phyloP scores from a whole-genome alignment of 1,139 yeast genomes.

The Nakaseomyces glabratus region DNA sequence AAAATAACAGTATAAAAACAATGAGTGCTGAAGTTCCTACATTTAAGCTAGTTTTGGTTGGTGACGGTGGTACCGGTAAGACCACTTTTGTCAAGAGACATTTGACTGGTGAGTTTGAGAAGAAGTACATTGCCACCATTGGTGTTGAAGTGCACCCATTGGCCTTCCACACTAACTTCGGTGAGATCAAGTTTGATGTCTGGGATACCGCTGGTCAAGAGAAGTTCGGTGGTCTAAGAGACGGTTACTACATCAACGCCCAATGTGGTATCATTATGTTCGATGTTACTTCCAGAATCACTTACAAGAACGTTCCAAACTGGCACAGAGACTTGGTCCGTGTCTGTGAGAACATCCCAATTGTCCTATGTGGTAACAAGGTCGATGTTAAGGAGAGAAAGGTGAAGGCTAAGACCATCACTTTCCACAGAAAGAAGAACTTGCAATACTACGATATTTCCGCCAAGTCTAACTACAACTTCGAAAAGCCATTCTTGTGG shows the following conservation, averaged over 20 bases:
- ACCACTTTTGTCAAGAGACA: slow-evolving; percentile 99
- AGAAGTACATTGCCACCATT: slow-evolving; percentile 96
- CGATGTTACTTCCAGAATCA: slow-evolving; percentile 98
- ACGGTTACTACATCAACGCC: slow-evolving; percentile 98
- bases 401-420: slow-evolving; percentile 99
- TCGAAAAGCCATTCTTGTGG: slow-evolving; percentile 99
- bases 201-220: slow-evolving; percentile 99
- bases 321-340: slow-evolving; percentile 99
- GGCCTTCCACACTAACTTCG: slow-evolving; percentile 96
- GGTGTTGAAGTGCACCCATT: slow-evolving; percentile 99
- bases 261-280: slow-evolving; percentile 99
- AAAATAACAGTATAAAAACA: not conserved
- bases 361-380: slow-evolving; percentile 98
- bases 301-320: slow-evolving; percentile 99
- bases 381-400: slow-evolving; percentile 99
- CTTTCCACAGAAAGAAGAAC: slow-evolving; percentile 99
- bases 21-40: slow-evolving; percentile 67
- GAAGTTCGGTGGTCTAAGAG: slow-evolving; percentile 99
- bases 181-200: slow-evolving; percentile 97
- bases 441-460: slow-evolving; percentile 99
- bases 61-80: slow-evolving; percentile 99
- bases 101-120: slow-evolving; percentile 98
- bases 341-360: slow-evolving; percentile 99
- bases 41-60: slow-evolving; percentile 95
- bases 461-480: slow-evolving; percentile 98